Conservation (phyloP, 2,329 filamentous ascomycete species). For the Metarhizium robertsii region DNA sequence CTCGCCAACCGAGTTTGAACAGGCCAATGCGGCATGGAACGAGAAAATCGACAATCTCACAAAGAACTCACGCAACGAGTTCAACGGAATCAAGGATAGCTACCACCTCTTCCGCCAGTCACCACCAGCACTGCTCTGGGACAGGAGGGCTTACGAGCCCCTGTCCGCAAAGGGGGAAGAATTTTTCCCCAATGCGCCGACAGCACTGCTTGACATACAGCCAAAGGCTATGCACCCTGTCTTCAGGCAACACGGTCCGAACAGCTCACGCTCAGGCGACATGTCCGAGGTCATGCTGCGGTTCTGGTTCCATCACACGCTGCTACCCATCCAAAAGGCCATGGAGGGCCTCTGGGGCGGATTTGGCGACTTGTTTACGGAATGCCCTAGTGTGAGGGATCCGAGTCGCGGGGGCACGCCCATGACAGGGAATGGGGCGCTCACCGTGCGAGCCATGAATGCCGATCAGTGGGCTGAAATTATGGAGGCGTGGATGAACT, state of each 20-base stretch:
- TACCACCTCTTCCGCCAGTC: slow-evolving; percentile 38
- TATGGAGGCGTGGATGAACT: slow-evolving; percentile 50
- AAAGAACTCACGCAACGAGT: slow-evolving; percentile 25
- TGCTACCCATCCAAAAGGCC: slow-evolving; percentile 33
- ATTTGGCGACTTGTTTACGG: slow-evolving; percentile 40
- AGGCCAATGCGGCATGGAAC: slow-evolving; percentile 25
- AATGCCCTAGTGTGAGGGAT: slow-evolving; percentile 41
- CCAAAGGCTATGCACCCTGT: slow-evolving; percentile 44
- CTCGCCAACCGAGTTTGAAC: slow-evolving; percentile 16
- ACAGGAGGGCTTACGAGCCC: slow-evolving; percentile 62
- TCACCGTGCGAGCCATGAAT: slow-evolving; percentile 41
- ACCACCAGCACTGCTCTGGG: slow-evolving; percentile 52
- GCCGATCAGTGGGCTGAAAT: slow-evolving; percentile 48
- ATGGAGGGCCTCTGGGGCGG: slow-evolving; percentile 51
- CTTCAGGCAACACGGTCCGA: slow-evolving; percentile 34
- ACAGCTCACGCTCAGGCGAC: slow-evolving; percentile 33
- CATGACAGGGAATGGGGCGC: slow-evolving; percentile 25
- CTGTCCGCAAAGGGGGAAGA: slow-evolving; percentile 49
- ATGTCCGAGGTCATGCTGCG: slow-evolving; percentile 40
- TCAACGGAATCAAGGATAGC: slow-evolving; percentile 40
- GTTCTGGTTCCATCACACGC: slow-evolving; percentile 31
- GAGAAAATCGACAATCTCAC: slow-evolving; percentile 21
- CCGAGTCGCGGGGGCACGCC: slow-evolving; percentile 35
- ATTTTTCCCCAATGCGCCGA: slow-evolving; percentile 52
- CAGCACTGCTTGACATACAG: slow-evolving; percentile 57